Evolutionary conservation across 768 basidiomycete genomes (phyloP), one percentile per base, ranked within the genome.

Genomic region (Tephrocybe sp.): DNA sequence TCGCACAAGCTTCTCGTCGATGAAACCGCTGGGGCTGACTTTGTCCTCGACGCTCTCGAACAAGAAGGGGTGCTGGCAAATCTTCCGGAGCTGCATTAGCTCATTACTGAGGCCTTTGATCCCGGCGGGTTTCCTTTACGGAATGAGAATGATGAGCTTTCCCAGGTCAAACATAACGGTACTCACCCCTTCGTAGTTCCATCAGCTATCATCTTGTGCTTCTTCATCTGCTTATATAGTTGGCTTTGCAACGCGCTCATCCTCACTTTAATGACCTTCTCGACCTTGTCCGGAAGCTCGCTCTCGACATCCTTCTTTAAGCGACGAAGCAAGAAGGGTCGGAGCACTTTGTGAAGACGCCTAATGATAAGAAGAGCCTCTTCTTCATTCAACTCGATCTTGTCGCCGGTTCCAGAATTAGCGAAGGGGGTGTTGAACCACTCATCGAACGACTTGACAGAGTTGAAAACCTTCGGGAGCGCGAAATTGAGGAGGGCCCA

Each of bases 341-440:
- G 82, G 19, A 98, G 80, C 63, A 98, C 94, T 71, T 98, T 98
- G 61, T 97, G 94, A 68, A 92, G 69, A 63, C 97, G 95, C 47
- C 95, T 87, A 64, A 99, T 97, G 63, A 99, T 92, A 49, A 98
- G 87, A 30, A 98, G 77, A 3, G 92, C 90, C 75, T 99, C 97
- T 89, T 98, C 97, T 88, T 99, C 97, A 71, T 96, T 97, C 74
- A 98, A 69, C 75, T 97, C 94, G 64, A 98, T 96, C 81, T 96
- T 97, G 72, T 99, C 97, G 8, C 89, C 88, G 0, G 91, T 90
- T 25, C 96, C 96, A n/a, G 94, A 92, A 69, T 92, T 98, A 52
- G 97, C 96, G 58, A 99, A 99, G 0, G 97, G 97, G 1, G 96
- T 97, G 73, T 98, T 98, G 79, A 98, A 99, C 97, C 97, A 99